phyloP scores from a whole-genome alignment of 805 yeast genomes.

The Saturnispora bothae region DNA sequence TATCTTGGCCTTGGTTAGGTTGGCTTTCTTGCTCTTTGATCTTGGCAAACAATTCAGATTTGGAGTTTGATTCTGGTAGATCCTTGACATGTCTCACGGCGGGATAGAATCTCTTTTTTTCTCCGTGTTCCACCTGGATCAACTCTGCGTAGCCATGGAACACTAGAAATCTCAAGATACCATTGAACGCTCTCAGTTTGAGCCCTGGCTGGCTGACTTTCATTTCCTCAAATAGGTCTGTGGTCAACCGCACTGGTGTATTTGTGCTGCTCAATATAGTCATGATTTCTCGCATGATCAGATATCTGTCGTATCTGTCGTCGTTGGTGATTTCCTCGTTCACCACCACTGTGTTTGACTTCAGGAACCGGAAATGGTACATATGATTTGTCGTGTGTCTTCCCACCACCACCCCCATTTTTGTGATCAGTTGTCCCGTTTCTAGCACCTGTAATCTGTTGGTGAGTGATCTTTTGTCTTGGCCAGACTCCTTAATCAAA shows the following conservation, averaged over 20 bases:
- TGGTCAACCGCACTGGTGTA: conserved; percentile 46
- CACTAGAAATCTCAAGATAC: conserved; percentile 41
- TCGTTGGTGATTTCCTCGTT: neutral
- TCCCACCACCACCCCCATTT: conserved; percentile 27
- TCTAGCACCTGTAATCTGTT: conserved; percentile 47
- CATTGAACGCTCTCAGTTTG: conserved; percentile 28
- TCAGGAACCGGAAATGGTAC: conserved; percentile 36
- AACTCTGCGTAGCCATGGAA: conserved; percentile 20
- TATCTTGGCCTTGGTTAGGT: conserved; percentile 26
- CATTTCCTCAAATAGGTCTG: conserved; percentile 52
- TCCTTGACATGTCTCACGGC: conserved; percentile 20
- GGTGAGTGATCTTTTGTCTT: conserved; percentile 63
- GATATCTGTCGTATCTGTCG: conserved; percentile 14
- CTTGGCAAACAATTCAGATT: conserved; percentile 9
- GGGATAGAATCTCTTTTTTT: conserved; percentile 15
- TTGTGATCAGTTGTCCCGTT: conserved; percentile 38
- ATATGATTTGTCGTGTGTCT: conserved; percentile 46
- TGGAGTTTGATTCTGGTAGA: conserved; percentile 13
- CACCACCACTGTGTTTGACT: conserved; percentile 3
- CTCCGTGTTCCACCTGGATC: conserved; percentile 20
- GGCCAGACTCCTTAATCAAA: conserved; percentile 46
- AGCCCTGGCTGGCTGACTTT: conserved; percentile 32
- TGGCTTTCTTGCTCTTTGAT: conserved; percentile 9
- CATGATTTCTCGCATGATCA: conserved; percentile 28
- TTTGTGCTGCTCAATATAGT: conserved; percentile 38